Evolutionary conservation across 371 early-diverging fungal genomes (phyloP), one percentile per base, ranked within the genome.

Genomic region (Nematocida sp.): DNA sequence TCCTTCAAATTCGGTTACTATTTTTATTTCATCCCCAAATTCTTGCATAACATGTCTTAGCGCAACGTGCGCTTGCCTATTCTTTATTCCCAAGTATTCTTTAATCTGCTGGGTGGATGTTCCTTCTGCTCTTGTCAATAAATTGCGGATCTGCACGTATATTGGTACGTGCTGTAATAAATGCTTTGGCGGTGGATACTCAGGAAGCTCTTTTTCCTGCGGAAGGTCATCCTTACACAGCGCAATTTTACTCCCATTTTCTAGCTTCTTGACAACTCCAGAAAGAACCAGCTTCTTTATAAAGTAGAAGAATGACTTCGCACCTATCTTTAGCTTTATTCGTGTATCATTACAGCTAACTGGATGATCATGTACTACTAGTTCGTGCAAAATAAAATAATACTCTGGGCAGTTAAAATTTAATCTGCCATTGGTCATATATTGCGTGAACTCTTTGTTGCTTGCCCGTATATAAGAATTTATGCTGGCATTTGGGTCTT

Each of bases 321-420:
- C 67, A 3, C 56, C 67, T n/a, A 67, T 69, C 54, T 67, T 55
- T 15, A 69, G 39, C 60, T 69, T 66, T 15, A 18, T 27, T 5
- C 76, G 67, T 20, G 70, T 13, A 23, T 46, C 50, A 20, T 18
- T 25, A 27, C 67, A 27, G 45, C 55, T 44, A 13, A 54, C 76
- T 20, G 25, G 23, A 45, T 47, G 50, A 1, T 40, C 52, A 23
- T 33, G 73, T 15, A 20, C 50, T 18, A 75, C 9, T 39, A 75
- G 67, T 70, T 75, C 76, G 45, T 75, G 76, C 7, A 75, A 50
- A 42, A 75, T 69, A 69, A 75, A 75, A 44, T 50, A 75, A 55
- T 75, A 75, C 42, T 67, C 76, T 7, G 76, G 23, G 25, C 52
- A 52, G 52, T 42, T 75, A 39, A 75, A 75, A 20, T 67, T 66